These are phyloP conservation scores for Aureobasidium lini DNA, from an alignment of 2,329 filamentous ascomycete species.

Conservation along the genomic window DNA sequence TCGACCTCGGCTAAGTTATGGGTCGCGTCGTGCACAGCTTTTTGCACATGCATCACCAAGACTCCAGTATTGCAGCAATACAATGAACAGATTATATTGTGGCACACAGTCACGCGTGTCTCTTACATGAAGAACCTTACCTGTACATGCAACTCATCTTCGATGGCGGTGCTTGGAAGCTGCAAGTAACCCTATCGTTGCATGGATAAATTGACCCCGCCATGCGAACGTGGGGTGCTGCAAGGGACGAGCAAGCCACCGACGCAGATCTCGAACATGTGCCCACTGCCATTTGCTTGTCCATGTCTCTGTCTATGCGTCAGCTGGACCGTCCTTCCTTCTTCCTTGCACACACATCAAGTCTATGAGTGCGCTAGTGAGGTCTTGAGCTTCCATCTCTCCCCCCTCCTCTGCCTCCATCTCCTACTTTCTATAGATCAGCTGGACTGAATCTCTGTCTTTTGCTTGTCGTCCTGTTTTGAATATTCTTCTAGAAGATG, in stretches of 20 bases:
- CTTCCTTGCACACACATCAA: background rate
- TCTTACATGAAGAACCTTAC: background rate
- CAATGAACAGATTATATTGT: background rate
- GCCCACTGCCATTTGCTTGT: background rate
- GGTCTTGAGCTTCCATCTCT: background rate
- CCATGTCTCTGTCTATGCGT: background rate
- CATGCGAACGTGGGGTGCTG: slow-evolving; percentile 5
- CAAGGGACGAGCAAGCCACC: slow-evolving; percentile 10
- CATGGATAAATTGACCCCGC: background rate
- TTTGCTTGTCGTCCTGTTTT: background rate
- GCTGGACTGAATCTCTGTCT: background rate
- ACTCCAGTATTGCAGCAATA: background rate
- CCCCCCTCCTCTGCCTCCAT: background rate
- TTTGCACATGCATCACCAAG: too few species aligned
- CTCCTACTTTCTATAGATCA: background rate
- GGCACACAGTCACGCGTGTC: slow-evolving; percentile 7
- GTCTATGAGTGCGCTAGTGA: slow-evolving; percentile 12
- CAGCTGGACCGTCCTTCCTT: background rate
- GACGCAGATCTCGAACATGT: slow-evolving; percentile 9
- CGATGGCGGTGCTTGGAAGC: background rate
- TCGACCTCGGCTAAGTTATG: too few species aligned
- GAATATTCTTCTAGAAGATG: slow-evolving; percentile 14
- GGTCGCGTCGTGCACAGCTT: too few species aligned
- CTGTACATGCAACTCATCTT: background rate
- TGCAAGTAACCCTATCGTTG: slow-evolving; percentile 7